Base-by-base conservation (phyloP, 1,284 basidiomycete species). In the Pseudomicrostroma phylloplanum region DNA sequence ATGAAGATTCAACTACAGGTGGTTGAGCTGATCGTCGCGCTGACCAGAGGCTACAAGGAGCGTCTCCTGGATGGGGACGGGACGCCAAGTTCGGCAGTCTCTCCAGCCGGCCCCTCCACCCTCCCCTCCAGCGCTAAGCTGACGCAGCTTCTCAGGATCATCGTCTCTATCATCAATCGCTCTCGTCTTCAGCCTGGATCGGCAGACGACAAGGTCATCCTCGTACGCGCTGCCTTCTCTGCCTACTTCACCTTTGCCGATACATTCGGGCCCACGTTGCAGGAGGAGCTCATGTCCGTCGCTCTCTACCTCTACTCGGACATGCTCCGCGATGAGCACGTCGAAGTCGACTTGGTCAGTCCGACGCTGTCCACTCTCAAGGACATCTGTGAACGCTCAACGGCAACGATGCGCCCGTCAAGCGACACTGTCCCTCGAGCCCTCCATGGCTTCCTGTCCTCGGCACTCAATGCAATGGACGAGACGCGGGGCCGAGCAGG, bases 381-480 rank as follows among this genome's bases (percentile, higher is more conserved):
- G 57, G 63, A 67, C 17, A 61, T 79, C 1, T 73, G 71, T 51
- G 67, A 70, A 53, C 67, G 63, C 40, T 71, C 70, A 0, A 62
- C 74, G 59, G 60, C 76, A 68, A 67, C 75, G 70, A 57, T 67
- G 49, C 61, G 59, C 40, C 78, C 58, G 15, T 66, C 59, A 51
- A 72, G 72, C 58, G 68, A 68, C 12, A 84, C 84, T 19, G 61
- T 81, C 19, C 72, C 71, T n/a, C 68, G 73, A 17, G 81, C 91
- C 4, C 81, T 96, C 0, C 92, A 97, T 74, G 92, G 91, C 6
- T 81, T 96, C 42, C 80, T 97, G 11, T 92, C 91, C 0, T 85
- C 88, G 1, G 92, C 90, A 74, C 80, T 98, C 43, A 82, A 88
- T 58, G 90, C 92, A 72, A 84, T 96, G 23, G 92, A 96, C 70